Evolutionary conservation across 148 eudicot species (phyloP), one percentile per base, ranked within the genome.

Genomic region (Mesembryanthemum crystallinum): DNA sequence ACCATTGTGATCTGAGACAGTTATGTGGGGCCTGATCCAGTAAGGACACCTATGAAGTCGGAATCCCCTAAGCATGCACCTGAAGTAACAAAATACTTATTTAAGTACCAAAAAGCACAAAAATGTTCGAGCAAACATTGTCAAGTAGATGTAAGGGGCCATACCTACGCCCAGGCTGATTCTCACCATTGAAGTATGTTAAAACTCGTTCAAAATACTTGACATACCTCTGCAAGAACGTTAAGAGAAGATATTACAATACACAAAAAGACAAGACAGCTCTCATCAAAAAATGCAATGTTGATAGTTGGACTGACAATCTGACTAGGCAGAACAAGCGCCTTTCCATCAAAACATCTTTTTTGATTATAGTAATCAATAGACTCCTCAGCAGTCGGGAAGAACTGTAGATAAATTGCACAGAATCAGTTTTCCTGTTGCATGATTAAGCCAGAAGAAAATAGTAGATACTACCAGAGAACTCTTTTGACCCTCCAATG

Each of bases 341-440:
- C 99, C 85, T 95, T 92, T 29, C 86, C 96, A 76, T 95, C 99
- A 64, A 87, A 54, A 80, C 99, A 95, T 90, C 99, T 86, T 82
- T 95, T 95, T 82, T 90, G 91, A 80, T 95, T 95, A 78, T 90
- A 95, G 84, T 92, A 95, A 68, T 87, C 92, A 74, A 95, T 95
- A 29, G 99, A 95, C 85, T 95, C 99, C 87, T 95, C 97, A 39
- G 99, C 96, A 64, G 99, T 95, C 54, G 99, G 99, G 79, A 95
- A 95, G 82, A 95, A 95, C 99, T 95, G 87, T 49, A 80, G 45
- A 75, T 11, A 64, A 20, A 80, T 58, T 62, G 67, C 57, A 80
- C 23, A 85, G 51, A 27, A 39, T 67, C 59, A 82, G 71, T 73
- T 68, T 29, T 54, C 20, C 33, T 51, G n/a, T 51, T n/a, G 39